Percentiles rank a stretch among this genome's conserved stretches.
phyloP scores from a whole-genome alignment of 176 grass and related monocot species.

The Carex pumila region DNA sequence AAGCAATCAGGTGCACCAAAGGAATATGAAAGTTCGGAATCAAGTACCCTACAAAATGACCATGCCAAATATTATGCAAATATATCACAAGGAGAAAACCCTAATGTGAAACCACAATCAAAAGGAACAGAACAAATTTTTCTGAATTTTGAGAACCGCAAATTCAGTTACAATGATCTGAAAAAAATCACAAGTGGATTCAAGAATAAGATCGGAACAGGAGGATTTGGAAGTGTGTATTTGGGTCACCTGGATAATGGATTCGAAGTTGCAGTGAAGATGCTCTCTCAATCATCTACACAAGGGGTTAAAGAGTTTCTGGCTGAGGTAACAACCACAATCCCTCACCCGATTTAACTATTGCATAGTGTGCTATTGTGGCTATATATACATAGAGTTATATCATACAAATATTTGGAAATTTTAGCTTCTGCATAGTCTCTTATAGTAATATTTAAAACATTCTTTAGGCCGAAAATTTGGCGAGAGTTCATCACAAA shows the following conservation, averaged over 20 bases:
- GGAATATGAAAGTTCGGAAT: background rate
- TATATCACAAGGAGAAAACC: background rate
- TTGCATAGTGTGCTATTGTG: too few relatives aligned
- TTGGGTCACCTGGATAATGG: constrained; percentile 36
- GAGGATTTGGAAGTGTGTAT: constrained; percentile 52
- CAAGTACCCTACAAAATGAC: too few relatives aligned
- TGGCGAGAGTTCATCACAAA: background rate
- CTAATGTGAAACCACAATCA: background rate
- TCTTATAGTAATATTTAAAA: background rate
- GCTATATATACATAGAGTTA: too few relatives aligned
- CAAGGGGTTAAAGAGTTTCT: constrained; percentile 48
- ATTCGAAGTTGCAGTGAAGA: constrained; percentile 44
- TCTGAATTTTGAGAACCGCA: background rate
- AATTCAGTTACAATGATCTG: constrained; percentile 44
- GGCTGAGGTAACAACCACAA: constrained; percentile 26
- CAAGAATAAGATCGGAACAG: constrained; percentile 21
- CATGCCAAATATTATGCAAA: background rate
- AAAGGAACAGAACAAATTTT: background rate
- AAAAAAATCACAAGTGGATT: constrained; percentile 36
- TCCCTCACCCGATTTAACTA: too few relatives aligned
- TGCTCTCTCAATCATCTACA: constrained; percentile 25
- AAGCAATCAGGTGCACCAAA: background rate
- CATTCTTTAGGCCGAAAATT: background rate
- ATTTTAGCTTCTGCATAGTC: too few relatives aligned
- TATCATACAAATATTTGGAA: too few relatives aligned